phyloP scores from a whole-genome alignment of 2,329 filamentous ascomycete genomes.

The Kalmusia sp. region DNA sequence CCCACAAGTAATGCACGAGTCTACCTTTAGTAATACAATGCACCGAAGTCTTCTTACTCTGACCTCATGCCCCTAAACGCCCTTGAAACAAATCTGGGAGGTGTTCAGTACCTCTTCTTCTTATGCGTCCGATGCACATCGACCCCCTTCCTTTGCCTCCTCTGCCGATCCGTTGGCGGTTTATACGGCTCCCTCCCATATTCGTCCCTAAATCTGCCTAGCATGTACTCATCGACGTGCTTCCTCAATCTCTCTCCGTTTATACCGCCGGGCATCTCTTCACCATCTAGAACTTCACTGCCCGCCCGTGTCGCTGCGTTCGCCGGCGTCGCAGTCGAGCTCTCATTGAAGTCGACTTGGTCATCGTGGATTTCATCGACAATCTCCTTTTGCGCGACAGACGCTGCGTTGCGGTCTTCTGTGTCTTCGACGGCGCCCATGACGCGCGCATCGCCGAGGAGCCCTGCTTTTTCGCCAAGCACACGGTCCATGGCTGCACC shows the following conservation, averaged over 20 bases:
- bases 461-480: conserved; percentile 71
- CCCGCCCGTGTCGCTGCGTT: conserved; percentile 33
- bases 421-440: conserved; percentile 91
- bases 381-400: conserved; percentile 86
- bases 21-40: background rate
- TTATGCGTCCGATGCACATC: conserved; percentile 1
- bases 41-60: background rate
- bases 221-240: conserved; percentile 48
- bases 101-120: conserved; percentile 1
- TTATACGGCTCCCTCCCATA: conserved; percentile 41
- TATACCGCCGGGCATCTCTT: conserved; percentile 24
- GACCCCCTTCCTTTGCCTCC: background rate
- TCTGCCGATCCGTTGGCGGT: conserved; percentile 18
- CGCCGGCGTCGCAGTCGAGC: conserved; percentile 15
- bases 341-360: conserved; percentile 50
- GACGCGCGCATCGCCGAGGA: conserved; percentile 64
- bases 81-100: background rate
- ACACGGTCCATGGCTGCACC: conserved; percentile 87
- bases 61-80: background rate
- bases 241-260: conserved; percentile 23
- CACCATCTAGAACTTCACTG: conserved; percentile 22
- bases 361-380: conserved; percentile 62
- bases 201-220: conserved; percentile 37
- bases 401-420: conserved; percentile 89
- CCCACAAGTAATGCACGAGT: background rate